Conservation (phyloP, 345 rosid genomes). For the Clarkia xantiana region DNA sequence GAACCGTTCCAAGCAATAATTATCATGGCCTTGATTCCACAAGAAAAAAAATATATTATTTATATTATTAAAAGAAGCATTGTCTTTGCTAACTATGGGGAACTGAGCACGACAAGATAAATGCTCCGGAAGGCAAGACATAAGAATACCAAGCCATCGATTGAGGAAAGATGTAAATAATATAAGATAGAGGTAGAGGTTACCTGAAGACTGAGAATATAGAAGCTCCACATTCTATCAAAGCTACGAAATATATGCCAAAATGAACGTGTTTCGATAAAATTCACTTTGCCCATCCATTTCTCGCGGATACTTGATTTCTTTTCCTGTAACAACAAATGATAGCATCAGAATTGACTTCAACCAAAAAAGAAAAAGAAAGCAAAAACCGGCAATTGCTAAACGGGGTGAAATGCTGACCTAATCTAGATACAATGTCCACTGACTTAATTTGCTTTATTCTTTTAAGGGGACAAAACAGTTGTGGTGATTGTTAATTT, state of each 20-base stretch:
- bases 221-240: constrained; percentile 96
- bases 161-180: background rate
- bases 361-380: too few relatives aligned
- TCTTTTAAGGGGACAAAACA: too few relatives aligned
- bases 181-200: background rate
- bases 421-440: too few relatives aligned
- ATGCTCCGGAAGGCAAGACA: background rate
- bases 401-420: too few relatives aligned
- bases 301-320: constrained; percentile 42
- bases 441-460: too few relatives aligned
- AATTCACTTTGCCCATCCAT: constrained; percentile 87
- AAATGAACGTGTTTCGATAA: constrained; percentile 81
- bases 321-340: constrained; percentile 35
- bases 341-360: background rate
- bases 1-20: constrained; percentile 89
- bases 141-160: background rate
- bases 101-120: background rate
- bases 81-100: too few relatives aligned
- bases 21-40: constrained; percentile 59
- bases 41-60: constrained; percentile 2
- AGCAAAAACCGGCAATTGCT: too few relatives aligned
- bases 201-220: constrained; percentile 86
- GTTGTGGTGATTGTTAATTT: too few relatives aligned
- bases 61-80: constrained; percentile 7
- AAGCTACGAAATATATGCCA: constrained; percentile 98